Conservation (phyloP, 1,284 basidiomycete species). For the Inonotus obliquus region DNA sequence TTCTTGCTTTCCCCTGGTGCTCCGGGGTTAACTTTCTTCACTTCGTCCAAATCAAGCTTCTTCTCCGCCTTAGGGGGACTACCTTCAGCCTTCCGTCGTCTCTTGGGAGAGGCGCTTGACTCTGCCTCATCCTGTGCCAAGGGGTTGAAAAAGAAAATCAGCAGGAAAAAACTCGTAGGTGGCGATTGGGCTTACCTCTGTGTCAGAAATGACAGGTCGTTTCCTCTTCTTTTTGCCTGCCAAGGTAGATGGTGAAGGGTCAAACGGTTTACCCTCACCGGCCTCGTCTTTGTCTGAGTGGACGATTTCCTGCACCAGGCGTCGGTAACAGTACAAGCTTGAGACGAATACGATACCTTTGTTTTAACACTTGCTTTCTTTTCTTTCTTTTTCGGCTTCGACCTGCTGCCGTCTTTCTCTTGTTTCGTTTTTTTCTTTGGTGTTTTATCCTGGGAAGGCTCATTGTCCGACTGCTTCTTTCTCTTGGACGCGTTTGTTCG, state of each 20-base stretch:
- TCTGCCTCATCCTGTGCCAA: constrained; percentile 12
- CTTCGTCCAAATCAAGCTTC: not conserved
- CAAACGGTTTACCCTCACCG: constrained; percentile 14
- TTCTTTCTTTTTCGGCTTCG: constrained; percentile 17
- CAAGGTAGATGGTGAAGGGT: not conserved
- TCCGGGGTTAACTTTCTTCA: not conserved
- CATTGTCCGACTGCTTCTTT: not conserved
- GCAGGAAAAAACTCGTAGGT: not conserved
- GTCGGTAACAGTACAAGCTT: not conserved
- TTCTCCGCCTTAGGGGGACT: not conserved
- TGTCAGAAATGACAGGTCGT: constrained; percentile 8
- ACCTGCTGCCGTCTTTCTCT: not conserved
- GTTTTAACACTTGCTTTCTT: constrained; percentile 12
- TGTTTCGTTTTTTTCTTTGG: not conserved
- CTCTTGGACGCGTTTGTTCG: not conserved
- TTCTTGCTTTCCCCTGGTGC: not conserved
- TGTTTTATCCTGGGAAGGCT: constrained; percentile 9
- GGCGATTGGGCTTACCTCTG: not conserved
- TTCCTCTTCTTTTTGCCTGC: constrained; percentile 16
- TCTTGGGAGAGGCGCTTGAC: constrained; percentile 7
- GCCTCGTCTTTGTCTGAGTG: constrained; percentile 9
- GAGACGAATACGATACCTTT: not conserved
- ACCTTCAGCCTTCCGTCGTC: constrained; percentile 3
- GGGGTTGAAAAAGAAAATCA: not conserved
- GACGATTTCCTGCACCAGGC: not conserved